Evolutionary conservation across 2,329 filamentous ascomycete genomes (phyloP).

Genomic region (Mariannaea elegans): DNA sequence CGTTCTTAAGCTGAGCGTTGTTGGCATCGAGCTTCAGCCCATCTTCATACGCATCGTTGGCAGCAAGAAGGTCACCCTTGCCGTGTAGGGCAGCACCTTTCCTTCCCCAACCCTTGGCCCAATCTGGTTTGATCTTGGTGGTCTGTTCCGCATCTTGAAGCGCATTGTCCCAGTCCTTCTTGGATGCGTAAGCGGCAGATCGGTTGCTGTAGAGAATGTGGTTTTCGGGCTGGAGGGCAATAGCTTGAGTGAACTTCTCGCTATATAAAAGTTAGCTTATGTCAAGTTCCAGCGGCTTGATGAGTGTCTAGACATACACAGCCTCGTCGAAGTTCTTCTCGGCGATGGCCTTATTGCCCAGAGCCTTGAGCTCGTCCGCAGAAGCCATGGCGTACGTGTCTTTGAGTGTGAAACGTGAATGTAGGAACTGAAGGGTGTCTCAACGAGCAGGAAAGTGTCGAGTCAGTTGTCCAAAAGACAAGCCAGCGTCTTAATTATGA

Average conservation of each 20-base stretch:
- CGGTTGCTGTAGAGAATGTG: slow-evolving; percentile 99
- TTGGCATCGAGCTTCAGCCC: slow-evolving; percentile 92
- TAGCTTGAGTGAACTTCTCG: slow-evolving; percentile 93
- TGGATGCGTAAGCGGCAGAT: slow-evolving; percentile 86
- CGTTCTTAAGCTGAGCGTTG: slow-evolving; percentile 93
- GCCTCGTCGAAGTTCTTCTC: slow-evolving; percentile 97
- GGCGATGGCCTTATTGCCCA: slow-evolving; percentile 98
- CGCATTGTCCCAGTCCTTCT: slow-evolving; percentile 86
- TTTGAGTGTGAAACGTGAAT: slow-evolving; percentile 4
- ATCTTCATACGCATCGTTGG: slow-evolving; percentile 90
- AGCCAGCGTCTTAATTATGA: slow-evolving; percentile 24
- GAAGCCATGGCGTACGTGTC: slow-evolving; percentile 58
- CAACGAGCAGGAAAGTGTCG: slow-evolving; percentile 11
- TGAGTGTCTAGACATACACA: slow-evolving; percentile 71
- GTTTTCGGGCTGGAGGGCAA: slow-evolving; percentile 85
- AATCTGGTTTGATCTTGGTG: slow-evolving; percentile 94
- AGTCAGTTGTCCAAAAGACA: slow-evolving; percentile 22
- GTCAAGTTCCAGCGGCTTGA: background rate
- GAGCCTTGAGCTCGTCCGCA: slow-evolving; percentile 87
- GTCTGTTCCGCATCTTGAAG: slow-evolving; percentile 92
- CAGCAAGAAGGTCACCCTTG: slow-evolving; percentile 82
- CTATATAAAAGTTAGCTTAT: slow-evolving; percentile 55
- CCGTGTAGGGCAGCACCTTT: slow-evolving; percentile 94
- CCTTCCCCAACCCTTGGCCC: slow-evolving; percentile 95
- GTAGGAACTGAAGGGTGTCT: slow-evolving; percentile 16